A percentile compares a stretch with the other conserved stretches of the same genome.
Conservation (phyloP, 1,284 basidiomycete genomes). For the Malassezia equina region DNA sequence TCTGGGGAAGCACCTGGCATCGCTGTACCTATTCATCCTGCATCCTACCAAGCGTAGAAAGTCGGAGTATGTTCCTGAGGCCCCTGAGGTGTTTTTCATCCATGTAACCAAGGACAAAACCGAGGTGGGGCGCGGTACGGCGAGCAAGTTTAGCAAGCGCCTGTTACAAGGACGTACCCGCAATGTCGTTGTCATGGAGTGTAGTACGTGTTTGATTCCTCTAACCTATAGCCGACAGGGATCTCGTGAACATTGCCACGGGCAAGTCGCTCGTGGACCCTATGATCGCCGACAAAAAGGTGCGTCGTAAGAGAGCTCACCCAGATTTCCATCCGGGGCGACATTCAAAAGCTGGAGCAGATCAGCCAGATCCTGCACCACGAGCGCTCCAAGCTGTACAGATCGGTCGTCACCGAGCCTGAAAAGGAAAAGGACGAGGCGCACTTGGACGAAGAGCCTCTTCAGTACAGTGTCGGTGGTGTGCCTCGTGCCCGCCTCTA, state of each 20-base stretch:
- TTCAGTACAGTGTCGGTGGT: background rate
- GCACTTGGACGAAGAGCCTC: background rate
- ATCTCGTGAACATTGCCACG: slow-evolving; percentile 38
- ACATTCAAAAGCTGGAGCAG: slow-evolving; percentile 32
- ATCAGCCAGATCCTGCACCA: slow-evolving; percentile 31
- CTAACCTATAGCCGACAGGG: slow-evolving; percentile 22
- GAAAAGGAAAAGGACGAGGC: background rate
- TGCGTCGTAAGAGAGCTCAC: slow-evolving; percentile 18
- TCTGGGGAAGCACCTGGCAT: slow-evolving; percentile 29
- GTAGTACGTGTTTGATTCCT: slow-evolving; percentile 14
- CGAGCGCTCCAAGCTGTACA: slow-evolving; percentile 39
- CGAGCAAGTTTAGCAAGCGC: background rate
- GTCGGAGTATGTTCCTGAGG: slow-evolving; percentile 3
- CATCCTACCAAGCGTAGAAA: slow-evolving; percentile 21
- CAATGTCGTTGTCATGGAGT: slow-evolving; percentile 40
- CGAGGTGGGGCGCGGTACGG: slow-evolving; percentile 31
- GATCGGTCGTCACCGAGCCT: slow-evolving; percentile 1
- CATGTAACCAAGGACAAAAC: background rate
- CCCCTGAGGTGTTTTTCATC: slow-evolving; percentile 9
- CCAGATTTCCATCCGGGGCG: slow-evolving; percentile 34
- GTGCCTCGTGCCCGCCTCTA: slow-evolving; percentile 8
- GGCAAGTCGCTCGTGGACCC: slow-evolving; percentile 33
- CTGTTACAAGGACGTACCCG: slow-evolving; percentile 14
- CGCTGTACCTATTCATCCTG: slow-evolving; percentile 40
- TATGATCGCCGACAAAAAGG: slow-evolving; percentile 31